These are phyloP conservation scores for Tylopilus rubrobrunneus DNA, from an alignment of 768 basidiomycete species.

Conservation along the genomic window DNA sequence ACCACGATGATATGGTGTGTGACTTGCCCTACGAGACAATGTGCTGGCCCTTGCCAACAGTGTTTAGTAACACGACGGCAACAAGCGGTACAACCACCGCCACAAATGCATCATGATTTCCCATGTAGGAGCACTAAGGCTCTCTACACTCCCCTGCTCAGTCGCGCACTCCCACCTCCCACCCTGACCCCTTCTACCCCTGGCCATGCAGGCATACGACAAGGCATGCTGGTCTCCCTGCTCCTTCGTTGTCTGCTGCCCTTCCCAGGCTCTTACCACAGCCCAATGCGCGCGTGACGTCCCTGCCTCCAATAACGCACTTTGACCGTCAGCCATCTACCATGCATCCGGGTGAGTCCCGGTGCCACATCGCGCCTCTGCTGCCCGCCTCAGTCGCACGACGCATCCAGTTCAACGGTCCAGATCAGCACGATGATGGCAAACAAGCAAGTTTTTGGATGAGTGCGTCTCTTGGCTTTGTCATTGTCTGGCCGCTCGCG, in stretches of 20 bases:
- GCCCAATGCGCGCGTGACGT: conserved; percentile 34
- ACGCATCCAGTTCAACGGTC: conserved; percentile 28
- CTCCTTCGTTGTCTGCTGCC: conserved; percentile 53
- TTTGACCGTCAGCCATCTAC: conserved; percentile 51
- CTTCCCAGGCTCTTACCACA: conserved; percentile 33
- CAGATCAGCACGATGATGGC: conserved; percentile 65
- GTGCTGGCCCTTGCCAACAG: too few species aligned
- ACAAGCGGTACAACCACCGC: too few species aligned
- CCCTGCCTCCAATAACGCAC: conserved; percentile 63
- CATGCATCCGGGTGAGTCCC: conserved; percentile 44
- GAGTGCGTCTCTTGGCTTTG: conserved; percentile 55
- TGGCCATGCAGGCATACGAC: conserved; percentile 28
- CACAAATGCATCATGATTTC: too few species aligned
- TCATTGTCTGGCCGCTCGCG: not conserved
- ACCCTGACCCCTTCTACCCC: conserved; percentile 39
- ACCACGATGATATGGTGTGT: too few species aligned
- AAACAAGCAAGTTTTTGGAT: conserved; percentile 86
- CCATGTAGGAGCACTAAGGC: conserved; percentile 26
- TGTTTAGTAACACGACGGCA: too few species aligned
- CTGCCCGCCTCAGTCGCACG: conserved; percentile 40
- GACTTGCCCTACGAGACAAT: too few species aligned
- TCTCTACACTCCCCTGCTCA: conserved; percentile 50
- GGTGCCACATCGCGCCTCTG: not conserved
- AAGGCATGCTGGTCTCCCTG: conserved; percentile 40
- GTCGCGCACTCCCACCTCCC: conserved; percentile 38